Base-by-base conservation (phyloP, 2,329 filamentous ascomycete genomes). In the Anisogramma anomala region DNA sequence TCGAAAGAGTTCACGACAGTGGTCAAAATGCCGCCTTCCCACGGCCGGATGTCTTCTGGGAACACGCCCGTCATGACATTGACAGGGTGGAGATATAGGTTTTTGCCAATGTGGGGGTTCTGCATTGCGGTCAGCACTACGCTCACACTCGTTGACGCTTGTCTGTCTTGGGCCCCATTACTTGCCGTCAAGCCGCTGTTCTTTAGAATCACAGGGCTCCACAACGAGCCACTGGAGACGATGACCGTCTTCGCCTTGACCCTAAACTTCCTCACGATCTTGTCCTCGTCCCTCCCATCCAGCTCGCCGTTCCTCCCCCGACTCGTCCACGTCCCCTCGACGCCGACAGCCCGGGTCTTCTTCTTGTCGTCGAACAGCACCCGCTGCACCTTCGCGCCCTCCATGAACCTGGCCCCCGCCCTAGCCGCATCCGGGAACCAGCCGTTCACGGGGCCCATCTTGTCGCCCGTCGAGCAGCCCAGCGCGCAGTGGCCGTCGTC, bases 41-140 rank as follows among this genome's bases (percentile, higher is more conserved):
- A 83, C 1, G 75, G 74, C 10, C 68, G 69, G 22, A 79, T 68
- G 32, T 81, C 76, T 43, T 84, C 67, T 20, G 78, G 67, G 59
- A 81, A 84, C 9, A 79, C 65, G 2, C 72, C 79, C n/a, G 60
- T 40, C 56, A 78, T 52, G 7, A 68, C 55, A 53, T 69, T 71
- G 53, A 78, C 79, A 1, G 87, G 89, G 54, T 96, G 89, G 1
- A 94, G 60, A 52, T 91, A 70, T 3, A 95, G 72, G 52, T 95
- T 84, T 6, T 71, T 73, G 19, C 89, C 89, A 48, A 95, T 81
- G 42, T 94, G 79, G 3, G 70, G 69, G 56, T 94, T 94, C 65
- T 77, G 53, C 6, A 6, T n/a, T 2, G 6, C 1, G 2, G 40
- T 39, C 9, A 39, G 32, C n/a, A 30, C 9, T 2, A 8, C 6